These are phyloP conservation scores for Prillingera fragicola DNA, from an alignment of 1,284 basidiomycete species.

Conservation along the genomic window DNA sequence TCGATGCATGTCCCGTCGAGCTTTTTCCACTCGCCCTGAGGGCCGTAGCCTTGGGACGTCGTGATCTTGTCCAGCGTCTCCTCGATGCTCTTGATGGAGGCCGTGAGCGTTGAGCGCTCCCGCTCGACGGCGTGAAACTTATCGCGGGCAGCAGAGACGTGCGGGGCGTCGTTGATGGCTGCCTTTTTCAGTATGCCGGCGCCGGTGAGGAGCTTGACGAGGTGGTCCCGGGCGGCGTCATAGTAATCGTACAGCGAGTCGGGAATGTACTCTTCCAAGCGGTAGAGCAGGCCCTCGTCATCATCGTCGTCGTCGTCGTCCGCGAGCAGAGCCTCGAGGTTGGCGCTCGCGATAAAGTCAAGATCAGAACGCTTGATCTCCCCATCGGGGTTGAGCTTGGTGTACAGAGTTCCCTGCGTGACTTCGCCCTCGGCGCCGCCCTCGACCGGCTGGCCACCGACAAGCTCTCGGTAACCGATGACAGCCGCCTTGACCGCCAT, in stretches of 20 bases:
- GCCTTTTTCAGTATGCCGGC: conserved; percentile 13
- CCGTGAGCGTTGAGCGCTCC: conserved; percentile 47
- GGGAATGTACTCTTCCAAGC: conserved; percentile 78
- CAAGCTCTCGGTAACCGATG: conserved; percentile 82
- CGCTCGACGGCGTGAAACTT: conserved; percentile 49
- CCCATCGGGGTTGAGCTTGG: conserved; percentile 10
- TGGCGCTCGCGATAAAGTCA: conserved; percentile 7
- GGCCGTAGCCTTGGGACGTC: conserved; percentile 65
- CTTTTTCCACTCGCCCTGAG: conserved; percentile 91
- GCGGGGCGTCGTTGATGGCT: conserved; percentile 29
- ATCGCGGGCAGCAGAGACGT: conserved; percentile 55
- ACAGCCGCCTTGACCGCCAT: conserved; percentile 98
- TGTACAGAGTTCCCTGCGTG: conserved; percentile 7
- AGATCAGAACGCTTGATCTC: conserved; percentile 12
- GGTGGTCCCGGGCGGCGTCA: conserved; percentile 60
- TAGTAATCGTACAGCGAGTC: conserved; percentile 72
- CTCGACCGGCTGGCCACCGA: conserved; percentile 49
- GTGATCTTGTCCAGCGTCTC: conserved; percentile 34
- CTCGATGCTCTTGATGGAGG: conserved; percentile 24
- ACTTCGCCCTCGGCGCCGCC: conserved; percentile 16
- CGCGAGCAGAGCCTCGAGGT: conserved; percentile 14
- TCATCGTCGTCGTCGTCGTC: conserved; percentile 18
- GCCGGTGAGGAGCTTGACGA: conserved; percentile 55
- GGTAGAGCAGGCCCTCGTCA: conserved; percentile 54
- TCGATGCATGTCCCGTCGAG: conserved; percentile 75